Conservation (phyloP, 305 asterid species). For the Withania somnifera region DNA sequence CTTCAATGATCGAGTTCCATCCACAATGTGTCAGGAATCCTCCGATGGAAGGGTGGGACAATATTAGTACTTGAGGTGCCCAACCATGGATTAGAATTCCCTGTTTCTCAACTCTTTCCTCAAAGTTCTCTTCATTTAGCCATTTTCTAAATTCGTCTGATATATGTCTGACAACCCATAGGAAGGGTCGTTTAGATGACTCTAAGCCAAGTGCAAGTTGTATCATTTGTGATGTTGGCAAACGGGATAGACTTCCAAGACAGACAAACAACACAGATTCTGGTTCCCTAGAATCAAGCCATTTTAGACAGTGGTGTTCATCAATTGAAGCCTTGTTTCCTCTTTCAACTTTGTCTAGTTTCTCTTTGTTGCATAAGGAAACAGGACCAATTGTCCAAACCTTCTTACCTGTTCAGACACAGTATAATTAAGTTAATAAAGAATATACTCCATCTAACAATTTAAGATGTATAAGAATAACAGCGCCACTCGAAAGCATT, state of each 20-base stretch:
- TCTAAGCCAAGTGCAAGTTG: conserved; percentile 48
- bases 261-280: conserved; percentile 34
- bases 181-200: conserved; percentile 33
- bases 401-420: conserved; percentile 1
- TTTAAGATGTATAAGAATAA: neutral
- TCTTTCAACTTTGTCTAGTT: conserved; percentile 34
- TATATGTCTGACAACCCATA: conserved; percentile 30
- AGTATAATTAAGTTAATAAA: neutral
- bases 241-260: conserved; percentile 39
- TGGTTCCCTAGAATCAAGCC: conserved; percentile 28
- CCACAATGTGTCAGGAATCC: conserved; percentile 51
- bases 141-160: conserved; percentile 26
- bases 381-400: conserved; percentile 61
- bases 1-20: conserved; percentile 43
- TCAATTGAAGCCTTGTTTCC: conserved; percentile 35
- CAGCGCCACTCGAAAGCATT: neutral
- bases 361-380: conserved; percentile 32
- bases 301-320: conserved; percentile 25
- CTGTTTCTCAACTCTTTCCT: conserved; percentile 20
- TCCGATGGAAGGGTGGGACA: conserved; percentile 30
- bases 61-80: conserved; percentile 42
- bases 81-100: conserved; percentile 44
- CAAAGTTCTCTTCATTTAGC: conserved; percentile 22
- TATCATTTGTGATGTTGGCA: conserved; percentile 24
- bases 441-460: neutral